Evolutionary conservation across 2,329 filamentous ascomycete species (phyloP).

Genomic region (Scolecobasidium constrictum): DNA sequence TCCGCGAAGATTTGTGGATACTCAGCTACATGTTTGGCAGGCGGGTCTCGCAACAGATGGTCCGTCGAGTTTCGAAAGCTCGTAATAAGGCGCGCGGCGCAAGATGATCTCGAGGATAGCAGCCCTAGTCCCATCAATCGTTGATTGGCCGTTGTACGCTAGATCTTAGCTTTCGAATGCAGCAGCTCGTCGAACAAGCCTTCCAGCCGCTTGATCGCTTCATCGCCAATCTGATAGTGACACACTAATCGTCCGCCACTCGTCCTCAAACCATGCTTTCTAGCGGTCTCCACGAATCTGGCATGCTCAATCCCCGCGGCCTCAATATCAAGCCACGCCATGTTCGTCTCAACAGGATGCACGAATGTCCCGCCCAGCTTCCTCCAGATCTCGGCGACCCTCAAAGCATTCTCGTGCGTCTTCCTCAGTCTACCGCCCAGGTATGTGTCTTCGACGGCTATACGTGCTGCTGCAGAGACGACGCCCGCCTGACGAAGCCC

Average conservation of each 20-base stretch:
- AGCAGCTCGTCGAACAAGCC: slow-evolving; percentile 7
- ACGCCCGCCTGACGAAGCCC: slow-evolving; percentile 68
- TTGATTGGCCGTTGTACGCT: too few species aligned
- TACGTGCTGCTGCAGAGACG: slow-evolving; percentile 61
- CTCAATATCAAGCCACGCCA: slow-evolving; percentile 74
- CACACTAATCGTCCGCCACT: slow-evolving; percentile 51
- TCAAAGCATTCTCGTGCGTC: slow-evolving; percentile 52
- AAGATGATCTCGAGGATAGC: too few species aligned
- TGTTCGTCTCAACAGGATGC: slow-evolving; percentile 75
- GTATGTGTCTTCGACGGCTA: slow-evolving; percentile 73
- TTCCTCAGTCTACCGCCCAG: slow-evolving; percentile 50
- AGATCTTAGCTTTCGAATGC: background rate
- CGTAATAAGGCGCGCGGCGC: too few species aligned
- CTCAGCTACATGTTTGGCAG: too few species aligned
- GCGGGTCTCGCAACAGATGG: too few species aligned
- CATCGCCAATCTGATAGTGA: slow-evolving; percentile 62
- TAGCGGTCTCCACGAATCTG: slow-evolving; percentile 43
- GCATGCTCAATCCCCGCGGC: slow-evolving; percentile 43
- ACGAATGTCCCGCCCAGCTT: slow-evolving; percentile 56
- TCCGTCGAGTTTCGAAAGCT: too few species aligned
- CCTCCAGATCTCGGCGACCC: slow-evolving; percentile 56
- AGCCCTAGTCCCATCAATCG: too few species aligned
- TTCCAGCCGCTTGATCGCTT: slow-evolving; percentile 37
- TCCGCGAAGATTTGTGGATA: too few species aligned
- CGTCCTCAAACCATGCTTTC: slow-evolving; percentile 47